Percentiles rank a stretch among this genome's conserved stretches.
These are phyloP conservation scores for Penicillium paradoxum DNA, from an alignment of 495 filamentous ascomycete genomes.

Conservation along the genomic window DNA sequence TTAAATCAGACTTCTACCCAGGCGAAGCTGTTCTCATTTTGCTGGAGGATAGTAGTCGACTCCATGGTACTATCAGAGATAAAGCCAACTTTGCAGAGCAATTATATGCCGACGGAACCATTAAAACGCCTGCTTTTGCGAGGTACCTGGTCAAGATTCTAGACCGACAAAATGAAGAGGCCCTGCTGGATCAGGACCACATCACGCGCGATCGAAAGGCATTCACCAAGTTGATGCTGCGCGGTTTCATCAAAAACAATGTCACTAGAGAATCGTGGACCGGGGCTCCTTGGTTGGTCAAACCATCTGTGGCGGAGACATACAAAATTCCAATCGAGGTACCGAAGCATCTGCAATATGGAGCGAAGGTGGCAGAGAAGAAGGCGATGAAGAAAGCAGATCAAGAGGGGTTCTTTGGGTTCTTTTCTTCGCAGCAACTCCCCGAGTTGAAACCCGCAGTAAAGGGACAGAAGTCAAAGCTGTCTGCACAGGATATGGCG, in stretches of 20 bases:
- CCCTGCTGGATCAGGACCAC: conserved; percentile 72
- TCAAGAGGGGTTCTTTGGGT: conserved; percentile 49
- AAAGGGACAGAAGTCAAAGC: conserved; percentile 69
- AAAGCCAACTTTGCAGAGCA: conserved; percentile 73
- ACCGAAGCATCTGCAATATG: conserved; percentile 75
- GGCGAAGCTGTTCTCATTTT: conserved; percentile 79
- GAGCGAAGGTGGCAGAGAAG: conserved; percentile 70
- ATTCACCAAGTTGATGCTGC: conserved; percentile 92
- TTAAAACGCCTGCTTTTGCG: conserved; percentile 61
- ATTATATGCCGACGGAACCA: conserved; percentile 57
- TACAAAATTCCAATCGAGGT: conserved; percentile 82
- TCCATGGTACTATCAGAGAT: conserved; percentile 75
- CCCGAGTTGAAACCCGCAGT: conserved; percentile 77
- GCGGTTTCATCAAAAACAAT: conserved; percentile 92
- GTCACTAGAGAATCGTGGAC: conserved; percentile 88
- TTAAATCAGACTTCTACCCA: conserved; percentile 89
- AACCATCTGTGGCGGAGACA: conserved; percentile 72
- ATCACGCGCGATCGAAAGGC: conserved; percentile 84
- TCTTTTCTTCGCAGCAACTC: conserved; percentile 53
- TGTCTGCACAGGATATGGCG: conserved; percentile 39
- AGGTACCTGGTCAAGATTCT: conserved; percentile 76
- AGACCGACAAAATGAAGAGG: conserved; percentile 65
- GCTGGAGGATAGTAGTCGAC: conserved; percentile 61
- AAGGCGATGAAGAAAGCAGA: conserved; percentile 69
- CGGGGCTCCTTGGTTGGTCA: conserved; percentile 93